phyloP scores from a whole-genome alignment of 1,284 basidiomycete genomes.

The Naganishia sp. region DNA sequence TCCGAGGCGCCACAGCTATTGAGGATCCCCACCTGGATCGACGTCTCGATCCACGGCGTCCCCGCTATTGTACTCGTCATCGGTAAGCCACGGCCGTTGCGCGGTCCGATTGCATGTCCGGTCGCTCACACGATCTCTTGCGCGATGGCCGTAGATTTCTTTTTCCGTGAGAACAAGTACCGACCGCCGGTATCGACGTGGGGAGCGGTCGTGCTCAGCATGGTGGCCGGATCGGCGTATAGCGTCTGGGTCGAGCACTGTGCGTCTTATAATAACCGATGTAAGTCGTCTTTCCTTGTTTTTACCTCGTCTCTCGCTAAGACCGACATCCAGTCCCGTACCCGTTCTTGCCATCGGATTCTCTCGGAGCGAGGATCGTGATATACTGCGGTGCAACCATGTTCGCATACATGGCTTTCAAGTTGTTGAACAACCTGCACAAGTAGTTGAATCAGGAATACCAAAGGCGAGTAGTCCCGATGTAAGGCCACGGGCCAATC shows the following conservation, averaged over 20 bases:
- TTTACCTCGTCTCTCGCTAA: neutral
- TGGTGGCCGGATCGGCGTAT: conserved; percentile 61
- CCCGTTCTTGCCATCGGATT: conserved; percentile 62
- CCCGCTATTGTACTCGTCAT: conserved; percentile 64
- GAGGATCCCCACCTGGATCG: conserved; percentile 64
- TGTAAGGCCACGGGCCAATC: neutral
- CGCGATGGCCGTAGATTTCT: conserved; percentile 61
- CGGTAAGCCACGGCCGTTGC: conserved; percentile 40
- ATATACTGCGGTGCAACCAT: conserved; percentile 64
- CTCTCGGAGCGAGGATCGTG: conserved; percentile 58
- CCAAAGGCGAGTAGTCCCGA: neutral
- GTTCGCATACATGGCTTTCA: conserved; percentile 64
- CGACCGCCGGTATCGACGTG: conserved; percentile 55
- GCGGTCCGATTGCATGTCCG: too few relatives aligned
- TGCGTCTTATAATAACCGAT: conserved; percentile 63
- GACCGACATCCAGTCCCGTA: conserved; percentile 64
- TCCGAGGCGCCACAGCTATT: conserved; percentile 52
- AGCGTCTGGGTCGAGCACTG: conserved; percentile 69
- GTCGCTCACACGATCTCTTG: neutral
- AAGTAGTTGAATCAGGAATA: conserved; percentile 36
- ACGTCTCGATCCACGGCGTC: conserved; percentile 64
- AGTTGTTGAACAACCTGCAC: conserved; percentile 55
- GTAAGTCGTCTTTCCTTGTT: conserved; percentile 56
- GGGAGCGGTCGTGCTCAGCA: conserved; percentile 58
- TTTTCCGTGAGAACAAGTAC: conserved; percentile 67